Base-by-base conservation (phyloP, 1,284 basidiomycete species). In the Pseudomicrostroma phylloplanum region DNA sequence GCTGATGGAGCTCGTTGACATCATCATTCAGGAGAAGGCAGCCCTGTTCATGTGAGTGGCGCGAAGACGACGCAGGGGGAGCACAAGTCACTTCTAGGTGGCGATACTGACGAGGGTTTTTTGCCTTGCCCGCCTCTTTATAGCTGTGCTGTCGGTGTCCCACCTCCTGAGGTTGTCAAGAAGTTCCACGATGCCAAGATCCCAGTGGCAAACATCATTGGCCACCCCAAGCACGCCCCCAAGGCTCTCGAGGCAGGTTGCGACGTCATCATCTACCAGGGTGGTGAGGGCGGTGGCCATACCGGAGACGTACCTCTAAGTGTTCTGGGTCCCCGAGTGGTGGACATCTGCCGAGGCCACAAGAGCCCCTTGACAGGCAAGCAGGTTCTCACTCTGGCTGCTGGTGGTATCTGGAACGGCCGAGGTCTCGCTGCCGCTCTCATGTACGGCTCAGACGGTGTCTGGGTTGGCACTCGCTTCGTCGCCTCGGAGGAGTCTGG, bases 391-490 rank as follows among this genome's bases (percentile, higher is more conserved):
- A 69, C 72, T 6, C 66, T 74, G 8, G 72, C 72, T 36, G 72
- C 73, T 11, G 72, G 72, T 21, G 72, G 73, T 56, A 72, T 76
- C 56, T 74, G 57, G 59, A 56, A 61, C 30, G 73, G 73, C 21
- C 68, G 72, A 19, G 65, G 65, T 59, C 69, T 76, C 19, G 73
- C 73, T 30, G 69, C 73, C 36, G 63, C 73, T 25, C 61, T 76
- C 55, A 68, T 62, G 60, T 76, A 69, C 64, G 72, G 70, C 41
- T 58, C 68, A 12, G 65, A 67, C 59, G 72, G 73, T 53, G 72
- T 74, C 13, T 76, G 73, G 73, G 72, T 76, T 60, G 91, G 91
- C 43, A 91, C 89, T 1, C 85, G 92, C 48, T 96, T 96, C 76
- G 90, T 96, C 26, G 92, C 91, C 21, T 70, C 68, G 9, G 67